phyloP scores from a whole-genome alignment of 805 yeast genomes.

The Kluyveromyces wickerhamii region DNA sequence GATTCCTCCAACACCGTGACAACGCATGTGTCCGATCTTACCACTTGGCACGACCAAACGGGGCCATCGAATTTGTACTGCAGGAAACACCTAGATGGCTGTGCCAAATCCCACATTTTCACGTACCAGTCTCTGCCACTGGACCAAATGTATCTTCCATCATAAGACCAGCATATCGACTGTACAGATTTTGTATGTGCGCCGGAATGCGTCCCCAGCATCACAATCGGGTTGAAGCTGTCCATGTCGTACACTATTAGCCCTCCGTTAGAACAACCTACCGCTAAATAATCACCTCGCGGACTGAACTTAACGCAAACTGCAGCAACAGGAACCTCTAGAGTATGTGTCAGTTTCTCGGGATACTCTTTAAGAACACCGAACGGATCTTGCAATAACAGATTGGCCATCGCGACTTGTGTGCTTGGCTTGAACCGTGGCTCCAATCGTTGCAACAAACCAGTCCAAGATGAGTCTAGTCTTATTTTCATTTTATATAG shows the following conservation, averaged over 20 bases:
- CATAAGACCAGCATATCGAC: conserved; percentile 63
- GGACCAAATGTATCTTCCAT: conserved; percentile 62
- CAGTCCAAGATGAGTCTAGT: too few relatives aligned
- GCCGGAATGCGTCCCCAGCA: conserved; percentile 41
- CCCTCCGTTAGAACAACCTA: conserved; percentile 69
- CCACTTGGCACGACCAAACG: conserved; percentile 47
- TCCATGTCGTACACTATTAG: conserved; percentile 68
- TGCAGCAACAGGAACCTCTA: conserved; percentile 52
- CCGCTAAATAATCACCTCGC: conserved; percentile 80
- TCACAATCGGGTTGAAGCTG: conserved; percentile 35
- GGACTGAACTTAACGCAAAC: conserved; percentile 61
- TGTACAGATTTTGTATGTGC: conserved; percentile 71
- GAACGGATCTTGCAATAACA: conserved; percentile 81
- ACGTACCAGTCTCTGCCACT: conserved; percentile 78
- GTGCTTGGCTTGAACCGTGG: too few relatives aligned
- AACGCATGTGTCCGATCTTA: conserved; percentile 38
- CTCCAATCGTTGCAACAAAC: too few relatives aligned
- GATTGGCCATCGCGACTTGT: conserved; percentile 35
- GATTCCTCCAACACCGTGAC: conserved; percentile 60
- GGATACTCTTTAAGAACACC: conserved; percentile 89
- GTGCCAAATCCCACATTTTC: conserved; percentile 67
- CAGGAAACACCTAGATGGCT: conserved; percentile 33
- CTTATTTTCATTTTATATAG: too few relatives aligned
- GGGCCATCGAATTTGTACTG: conserved; percentile 56
- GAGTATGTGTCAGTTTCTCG: conserved; percentile 65